These are phyloP conservation scores for Erucastrum elatum DNA, from an alignment of 345 rosid genomes.

Conservation along the genomic window DNA sequence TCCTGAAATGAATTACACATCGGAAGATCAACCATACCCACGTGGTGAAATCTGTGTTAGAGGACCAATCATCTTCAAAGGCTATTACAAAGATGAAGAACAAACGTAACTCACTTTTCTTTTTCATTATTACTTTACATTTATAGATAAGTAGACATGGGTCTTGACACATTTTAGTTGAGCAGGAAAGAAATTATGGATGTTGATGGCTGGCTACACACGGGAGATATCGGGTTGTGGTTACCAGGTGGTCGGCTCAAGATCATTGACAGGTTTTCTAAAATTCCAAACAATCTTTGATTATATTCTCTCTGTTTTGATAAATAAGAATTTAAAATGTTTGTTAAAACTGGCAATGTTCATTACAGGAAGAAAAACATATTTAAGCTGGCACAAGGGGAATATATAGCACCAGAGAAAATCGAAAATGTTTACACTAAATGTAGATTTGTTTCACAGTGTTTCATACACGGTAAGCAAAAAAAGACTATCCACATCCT, in stretches of 20 bases:
- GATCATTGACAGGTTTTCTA: slow-evolving; percentile 77
- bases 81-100: slow-evolving; percentile 81
- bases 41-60: slow-evolving; percentile 93
- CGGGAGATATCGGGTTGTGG: slow-evolving; percentile 95
- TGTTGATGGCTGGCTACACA: slow-evolving; percentile 86
- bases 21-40: slow-evolving; percentile 86
- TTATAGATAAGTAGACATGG: neutral
- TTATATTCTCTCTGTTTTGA: neutral
- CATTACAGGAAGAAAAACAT: slow-evolving; percentile 70
- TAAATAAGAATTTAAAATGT: neutral
- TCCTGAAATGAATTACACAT: slow-evolving; percentile 93
- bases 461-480: slow-evolving; percentile 78
- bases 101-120: slow-evolving; percentile 56
- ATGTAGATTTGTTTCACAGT: slow-evolving; percentile 73
- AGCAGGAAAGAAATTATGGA: slow-evolving; percentile 83
- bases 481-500: neutral
- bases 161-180: slow-evolving; percentile 31
- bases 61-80: slow-evolving; percentile 80
- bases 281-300: neutral
- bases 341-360: slow-evolving; percentile 5
- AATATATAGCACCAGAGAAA: slow-evolving; percentile 97
- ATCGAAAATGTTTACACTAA: slow-evolving; percentile 91
- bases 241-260: slow-evolving; percentile 86
- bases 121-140: neutral
- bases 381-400: slow-evolving; percentile 97